Base-by-base conservation (phyloP, 2,329 filamentous ascomycete genomes). In the Hypoxylon sp. region DNA sequence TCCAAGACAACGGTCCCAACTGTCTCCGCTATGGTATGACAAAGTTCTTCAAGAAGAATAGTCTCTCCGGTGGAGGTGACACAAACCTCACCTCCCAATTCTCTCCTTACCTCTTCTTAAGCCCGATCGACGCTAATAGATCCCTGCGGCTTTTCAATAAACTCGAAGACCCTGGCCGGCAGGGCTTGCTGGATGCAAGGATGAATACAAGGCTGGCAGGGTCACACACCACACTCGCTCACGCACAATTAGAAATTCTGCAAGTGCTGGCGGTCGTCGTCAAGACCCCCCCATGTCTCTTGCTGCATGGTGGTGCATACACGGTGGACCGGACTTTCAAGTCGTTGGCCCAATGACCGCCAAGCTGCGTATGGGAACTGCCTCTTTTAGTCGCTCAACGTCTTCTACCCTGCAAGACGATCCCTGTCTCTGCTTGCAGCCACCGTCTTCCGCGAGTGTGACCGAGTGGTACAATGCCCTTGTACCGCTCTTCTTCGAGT, bases 401-500 rank as follows among this genome's bases (percentile, higher is more conserved):
- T 65, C 41, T 57, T 43, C 58, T 62, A 67, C 65, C 73, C 65
- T 71, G 68, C 63, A 34, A 48, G 52, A 59, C 19, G 21, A 67
- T 55, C 72, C 75, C 67, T 72, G 74, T 67, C 71, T 55, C 65
- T 72, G 63, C 72, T 65, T 75, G 73, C 74, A 74, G 67, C 70
- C 68, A 73, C 70, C 68, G 67, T 71, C 70, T 74, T 74, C 73
- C 73, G 73, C 71, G 68, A 74, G 73, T 76, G 71, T 72, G 63
- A 76, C 73, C 72, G 74, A 75, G 74, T 74, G 70, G 70, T 68
- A 76, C 73, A 72, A 72, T 62, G 68, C 66, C 70, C 61, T 73
- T 74, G 73, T 73, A 77, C 71, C 69, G 73, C 75, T 73, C 72
- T 69, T 72, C 62, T 65, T 69, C 61, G 56, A 58, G 70, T 71